These are phyloP conservation scores for Diatrype stigma DNA, from an alignment of 2,329 filamentous ascomycete species.

Conservation along the genomic window DNA sequence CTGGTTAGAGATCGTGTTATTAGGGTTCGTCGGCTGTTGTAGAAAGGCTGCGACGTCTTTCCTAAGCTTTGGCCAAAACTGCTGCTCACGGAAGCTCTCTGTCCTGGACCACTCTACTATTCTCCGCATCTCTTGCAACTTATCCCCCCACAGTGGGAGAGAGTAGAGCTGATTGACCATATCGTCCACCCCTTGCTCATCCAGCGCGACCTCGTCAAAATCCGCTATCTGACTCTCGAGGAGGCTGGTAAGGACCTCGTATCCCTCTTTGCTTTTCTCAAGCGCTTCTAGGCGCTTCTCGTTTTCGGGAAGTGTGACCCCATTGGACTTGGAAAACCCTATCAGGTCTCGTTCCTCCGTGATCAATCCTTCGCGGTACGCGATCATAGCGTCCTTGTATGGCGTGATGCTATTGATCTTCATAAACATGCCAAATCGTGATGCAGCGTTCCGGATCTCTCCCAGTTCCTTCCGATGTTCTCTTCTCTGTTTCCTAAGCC, in stretches of 20 bases:
- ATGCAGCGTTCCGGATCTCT: slow-evolving; percentile 30
- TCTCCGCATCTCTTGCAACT: neutral
- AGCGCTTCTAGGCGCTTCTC: slow-evolving; percentile 2
- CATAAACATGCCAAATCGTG: slow-evolving; percentile 34
- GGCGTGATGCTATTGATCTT: neutral
- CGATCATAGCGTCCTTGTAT: slow-evolving; percentile 30
- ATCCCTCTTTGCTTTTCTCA: slow-evolving; percentile 2
- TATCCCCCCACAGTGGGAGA: slow-evolving; percentile 2
- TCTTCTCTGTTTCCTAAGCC: slow-evolving; percentile 16
- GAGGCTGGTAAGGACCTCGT: slow-evolving; percentile 2
- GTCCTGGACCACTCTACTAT: slow-evolving; percentile 5
- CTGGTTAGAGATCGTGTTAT: neutral
- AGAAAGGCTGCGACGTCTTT: neutral
- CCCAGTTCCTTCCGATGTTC: slow-evolving; percentile 29
- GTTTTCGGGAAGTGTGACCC: slow-evolving; percentile 1
- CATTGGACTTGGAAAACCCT: neutral
- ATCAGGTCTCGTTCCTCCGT: slow-evolving; percentile 32
- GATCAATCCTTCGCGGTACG: slow-evolving; percentile 35
- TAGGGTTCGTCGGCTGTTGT: neutral
- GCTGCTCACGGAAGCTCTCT: slow-evolving; percentile 3
- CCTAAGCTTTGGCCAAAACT: slow-evolving; percentile 1
- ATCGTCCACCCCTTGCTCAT: slow-evolving; percentile 6
- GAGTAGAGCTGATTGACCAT: slow-evolving; percentile 4
- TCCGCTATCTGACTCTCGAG: slow-evolving; percentile 1
- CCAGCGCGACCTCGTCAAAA: neutral